Evolutionary conservation across 2,329 filamentous ascomycete genomes (phyloP).

Genomic region (Botrytis elliptica): DNA sequence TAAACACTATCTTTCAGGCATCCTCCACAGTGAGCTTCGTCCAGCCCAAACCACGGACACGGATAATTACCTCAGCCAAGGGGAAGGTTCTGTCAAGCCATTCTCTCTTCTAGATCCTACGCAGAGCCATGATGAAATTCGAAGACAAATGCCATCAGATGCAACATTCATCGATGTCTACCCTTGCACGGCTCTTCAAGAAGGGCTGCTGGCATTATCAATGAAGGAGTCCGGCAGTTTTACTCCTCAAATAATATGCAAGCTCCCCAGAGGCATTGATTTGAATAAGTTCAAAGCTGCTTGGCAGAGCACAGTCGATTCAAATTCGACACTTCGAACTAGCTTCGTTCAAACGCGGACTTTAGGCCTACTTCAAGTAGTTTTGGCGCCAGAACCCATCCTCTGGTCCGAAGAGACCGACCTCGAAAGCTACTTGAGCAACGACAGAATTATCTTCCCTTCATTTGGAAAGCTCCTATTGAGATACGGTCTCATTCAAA

Average conservation of each 20-base stretch:
- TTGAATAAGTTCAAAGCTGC: slow-evolving; percentile 31
- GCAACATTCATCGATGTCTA: slow-evolving; percentile 38
- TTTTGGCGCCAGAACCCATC: slow-evolving; percentile 20
- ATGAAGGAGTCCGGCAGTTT: slow-evolving; percentile 39
- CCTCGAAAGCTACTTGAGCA: slow-evolving; percentile 4
- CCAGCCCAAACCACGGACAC: not conserved
- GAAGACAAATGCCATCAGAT: slow-evolving; percentile 4
- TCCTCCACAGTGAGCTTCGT: not conserved
- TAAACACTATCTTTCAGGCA: slow-evolving; percentile 6
- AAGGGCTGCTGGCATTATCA: slow-evolving; percentile 42
- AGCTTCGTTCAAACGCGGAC: slow-evolving; percentile 30
- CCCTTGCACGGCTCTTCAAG: slow-evolving; percentile 41
- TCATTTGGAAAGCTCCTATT: slow-evolving; percentile 25
- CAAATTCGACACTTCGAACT: slow-evolving; percentile 39
- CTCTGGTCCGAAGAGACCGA: not conserved
- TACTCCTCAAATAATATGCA: slow-evolving; percentile 34
- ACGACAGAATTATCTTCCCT: not conserved
- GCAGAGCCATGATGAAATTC: slow-evolving; percentile 5
- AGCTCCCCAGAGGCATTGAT: slow-evolving; percentile 28
- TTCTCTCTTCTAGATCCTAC: slow-evolving; percentile 1
- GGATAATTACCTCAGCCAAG: not conserved
- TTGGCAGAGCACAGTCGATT: slow-evolving; percentile 34
- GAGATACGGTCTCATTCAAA: slow-evolving; percentile 9
- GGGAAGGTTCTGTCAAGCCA: not conserved
- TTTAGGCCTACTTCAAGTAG: slow-evolving; percentile 24